Percentiles rank a stretch among this genome's conserved stretches.
Evolutionary conservation across 768 basidiomycete genomes (phyloP).

Genomic region (Pulveroboletus sp.): DNA sequence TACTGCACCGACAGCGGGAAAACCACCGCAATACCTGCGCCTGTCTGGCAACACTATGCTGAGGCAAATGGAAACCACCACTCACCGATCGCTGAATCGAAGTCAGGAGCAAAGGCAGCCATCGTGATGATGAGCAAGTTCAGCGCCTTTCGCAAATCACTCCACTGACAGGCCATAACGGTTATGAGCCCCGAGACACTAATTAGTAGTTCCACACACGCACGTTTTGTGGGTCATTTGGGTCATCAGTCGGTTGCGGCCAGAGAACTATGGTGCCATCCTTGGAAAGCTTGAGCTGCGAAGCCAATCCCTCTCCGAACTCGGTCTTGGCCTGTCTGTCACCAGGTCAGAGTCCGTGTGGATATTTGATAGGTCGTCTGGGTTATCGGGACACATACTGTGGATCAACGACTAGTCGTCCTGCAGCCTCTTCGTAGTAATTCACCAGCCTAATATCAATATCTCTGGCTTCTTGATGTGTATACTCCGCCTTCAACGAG

Average conservation of each 20-base stretch:
- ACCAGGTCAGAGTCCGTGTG: not conserved
- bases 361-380: not conserved
- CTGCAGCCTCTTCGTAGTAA: slow-evolving; percentile 53
- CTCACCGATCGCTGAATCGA: slow-evolving; percentile 48
- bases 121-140: slow-evolving; percentile 47
- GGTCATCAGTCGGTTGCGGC: slow-evolving; percentile 49
- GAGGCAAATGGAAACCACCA: not conserved
- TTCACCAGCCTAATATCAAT: slow-evolving; percentile 29
- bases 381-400: slow-evolving; percentile 34
- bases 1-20: slow-evolving; percentile 44
- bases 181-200: not conserved
- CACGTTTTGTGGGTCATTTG: slow-evolving; percentile 52
- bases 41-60: not conserved
- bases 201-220: slow-evolving; percentile 5
- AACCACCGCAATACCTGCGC: slow-evolving; percentile 44
- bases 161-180: slow-evolving; percentile 35
- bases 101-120: slow-evolving; percentile 52
- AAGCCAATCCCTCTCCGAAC: slow-evolving; percentile 45
- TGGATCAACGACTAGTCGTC: slow-evolving; percentile 59
- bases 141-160: slow-evolving; percentile 38
- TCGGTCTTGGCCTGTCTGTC: slow-evolving; percentile 43
- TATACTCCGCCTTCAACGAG: not conserved
- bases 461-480: not conserved
- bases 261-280: slow-evolving; percentile 48
- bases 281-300: slow-evolving; percentile 40